phyloP scores from a whole-genome alignment of 2,329 filamentous ascomycete species.

The Xylariales sp. region DNA sequence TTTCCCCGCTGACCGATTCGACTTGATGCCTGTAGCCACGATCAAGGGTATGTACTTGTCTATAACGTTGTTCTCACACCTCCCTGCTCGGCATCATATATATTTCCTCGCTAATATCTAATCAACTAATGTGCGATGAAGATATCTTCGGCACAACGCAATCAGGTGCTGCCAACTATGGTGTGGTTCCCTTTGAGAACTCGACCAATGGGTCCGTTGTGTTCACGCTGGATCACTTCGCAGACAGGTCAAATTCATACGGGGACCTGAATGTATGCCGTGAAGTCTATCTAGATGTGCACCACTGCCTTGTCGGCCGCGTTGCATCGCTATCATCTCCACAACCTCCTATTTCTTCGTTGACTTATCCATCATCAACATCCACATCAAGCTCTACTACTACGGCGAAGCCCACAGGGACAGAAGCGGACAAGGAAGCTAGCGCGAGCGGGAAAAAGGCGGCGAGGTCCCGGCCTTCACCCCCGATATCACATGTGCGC shows the following conservation, averaged over 20 bases:
- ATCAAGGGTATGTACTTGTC: constrained; percentile 56
- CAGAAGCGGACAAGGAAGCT: background rate
- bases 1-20: constrained; percentile 62
- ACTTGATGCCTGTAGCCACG: constrained; percentile 62
- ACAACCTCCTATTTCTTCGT: background rate
- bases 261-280: constrained; percentile 79
- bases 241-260: constrained; percentile 74
- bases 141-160: constrained; percentile 87
- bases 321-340: constrained; percentile 25
- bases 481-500: constrained; percentile 70
- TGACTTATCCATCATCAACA: constrained; percentile 3
- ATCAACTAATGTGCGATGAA: constrained; percentile 45
- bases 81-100: background rate
- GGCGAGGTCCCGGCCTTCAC: constrained; percentile 59
- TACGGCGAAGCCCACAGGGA: background rate
- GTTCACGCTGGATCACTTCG: constrained; percentile 88
- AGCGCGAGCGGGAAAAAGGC: constrained; percentile 48
- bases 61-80: constrained; percentile 7
- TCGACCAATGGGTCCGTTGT: constrained; percentile 93
- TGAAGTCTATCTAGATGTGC: constrained; percentile 87
- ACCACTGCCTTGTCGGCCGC: constrained; percentile 83
- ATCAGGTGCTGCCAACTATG: constrained; percentile 70
- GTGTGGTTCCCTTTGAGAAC: constrained; percentile 95
- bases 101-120: background rate
- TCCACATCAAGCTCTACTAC: background rate